A percentile compares a stretch with the other conserved stretches of the same genome.
Conservation (phyloP, 2,329 filamentous ascomycete species). For the Didymella glomerata region DNA sequence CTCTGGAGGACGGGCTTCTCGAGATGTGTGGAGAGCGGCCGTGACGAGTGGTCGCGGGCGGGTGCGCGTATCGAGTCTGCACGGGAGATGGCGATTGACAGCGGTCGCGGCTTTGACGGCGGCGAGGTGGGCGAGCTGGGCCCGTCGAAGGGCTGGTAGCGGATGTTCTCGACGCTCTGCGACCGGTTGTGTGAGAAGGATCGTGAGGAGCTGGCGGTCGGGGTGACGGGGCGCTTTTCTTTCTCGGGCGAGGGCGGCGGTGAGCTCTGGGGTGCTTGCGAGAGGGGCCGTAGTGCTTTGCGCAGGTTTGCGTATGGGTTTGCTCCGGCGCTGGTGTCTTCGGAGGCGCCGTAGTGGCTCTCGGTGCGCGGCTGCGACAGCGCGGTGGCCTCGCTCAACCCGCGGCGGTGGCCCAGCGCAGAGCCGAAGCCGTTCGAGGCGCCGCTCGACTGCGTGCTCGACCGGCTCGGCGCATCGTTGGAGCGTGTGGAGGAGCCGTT, state of each 20-base stretch:
- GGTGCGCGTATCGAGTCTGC: conserved; percentile 50
- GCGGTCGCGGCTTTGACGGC: conserved; percentile 56
- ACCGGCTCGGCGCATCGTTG: conserved; percentile 65
- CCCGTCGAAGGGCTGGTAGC: conserved; percentile 56
- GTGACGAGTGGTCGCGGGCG: conserved; percentile 44
- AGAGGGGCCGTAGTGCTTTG: conserved; percentile 72
- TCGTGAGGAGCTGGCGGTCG: conserved; percentile 28
- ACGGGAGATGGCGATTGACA: conserved; percentile 51
- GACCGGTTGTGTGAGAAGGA: conserved; percentile 42
- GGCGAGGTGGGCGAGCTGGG: conserved; percentile 49
- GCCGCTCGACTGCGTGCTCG: conserved; percentile 76
- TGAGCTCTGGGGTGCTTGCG: conserved; percentile 44
- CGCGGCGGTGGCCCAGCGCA: conserved; percentile 70
- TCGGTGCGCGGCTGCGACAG: conserved; percentile 62
- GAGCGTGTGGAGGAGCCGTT: conserved; percentile 76
- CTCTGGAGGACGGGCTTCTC: conserved; percentile 72
- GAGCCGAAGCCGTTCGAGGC: conserved; percentile 67
- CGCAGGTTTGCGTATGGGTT: conserved; percentile 76
- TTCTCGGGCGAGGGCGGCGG: conserved; percentile 40
- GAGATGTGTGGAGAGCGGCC: conserved; percentile 45
- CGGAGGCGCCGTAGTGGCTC: conserved; percentile 52
- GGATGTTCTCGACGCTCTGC: conserved; percentile 54
- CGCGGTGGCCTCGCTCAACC: conserved; percentile 74
- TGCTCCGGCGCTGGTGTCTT: conserved; percentile 60
- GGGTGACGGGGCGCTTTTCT: conserved; percentile 27